Base-by-base conservation (phyloP, 1,284 basidiomycete genomes). In the Trametes pubescens region DNA sequence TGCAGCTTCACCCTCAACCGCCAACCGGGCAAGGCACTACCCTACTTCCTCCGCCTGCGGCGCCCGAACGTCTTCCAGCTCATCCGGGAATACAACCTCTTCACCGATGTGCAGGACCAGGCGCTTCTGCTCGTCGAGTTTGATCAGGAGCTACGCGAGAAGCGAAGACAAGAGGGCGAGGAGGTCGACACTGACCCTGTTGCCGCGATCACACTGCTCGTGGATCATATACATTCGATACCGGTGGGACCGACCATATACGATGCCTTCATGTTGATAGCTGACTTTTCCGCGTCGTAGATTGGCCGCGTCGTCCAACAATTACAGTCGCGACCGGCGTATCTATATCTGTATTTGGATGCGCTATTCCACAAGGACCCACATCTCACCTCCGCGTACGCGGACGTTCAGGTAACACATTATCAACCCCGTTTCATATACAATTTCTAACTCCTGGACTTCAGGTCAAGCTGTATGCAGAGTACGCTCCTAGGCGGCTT, bases 191-290 rank as follows among this genome's bases (percentile, higher is more conserved):
- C 79, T 51, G 77, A 72, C 43, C 78, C 82, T 34, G 87, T 88
- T 49, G 83, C 91, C 24, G 95, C 96, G 0, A 96, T 99, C 64
- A 84, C 86, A 52, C 76, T 99, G 51, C 84, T 99, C 18, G 96
- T 99, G 9, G 91, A 99, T 70, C 95, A 99, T 75, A 94, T 93
- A 0, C 93, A 98, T 74, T 96, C 97, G 14, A 98, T 99, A 74
- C 95, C 96, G 5, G 96, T 95, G 68, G 70, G 55, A 6, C 9
- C 40, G 24, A 11, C 11, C 5, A 10, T 6, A 9, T 16, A 16
- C 37, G 37, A 24, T 65, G 29, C 10, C 14, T 46, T 61, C 11
- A 35, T 26, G 57, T 46, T 21, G 49, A 26, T 58, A 21, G 51
- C 35, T 44, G 53, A 57, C 29, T n/a, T 21, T 18, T 21, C 10